Base-by-base conservation (phyloP, 163 green algal species). In the Chlorella variabilis region DNA sequence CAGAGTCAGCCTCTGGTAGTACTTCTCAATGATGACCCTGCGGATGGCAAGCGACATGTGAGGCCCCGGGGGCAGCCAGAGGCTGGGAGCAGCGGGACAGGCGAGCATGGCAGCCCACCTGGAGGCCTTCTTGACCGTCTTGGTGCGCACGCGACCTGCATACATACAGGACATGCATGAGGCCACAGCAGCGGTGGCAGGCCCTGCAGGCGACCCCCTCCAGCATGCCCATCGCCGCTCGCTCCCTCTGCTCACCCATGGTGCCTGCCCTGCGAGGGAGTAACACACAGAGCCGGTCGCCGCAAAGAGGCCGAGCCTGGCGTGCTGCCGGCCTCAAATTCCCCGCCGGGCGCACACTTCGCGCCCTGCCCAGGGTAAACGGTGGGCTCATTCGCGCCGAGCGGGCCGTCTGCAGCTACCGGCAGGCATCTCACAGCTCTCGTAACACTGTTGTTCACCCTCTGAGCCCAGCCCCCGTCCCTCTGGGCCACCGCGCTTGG, bases 21-120 rank as follows among this genome's bases (percentile, higher is more conserved):
- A 99, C 94, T 99, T 99, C 94, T 99, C 97, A 81, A 99, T 98
- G 83, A 99, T 98, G 58, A 97, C 89, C 42, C 97, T 92, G 81
- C 93, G 96, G 38, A 71, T 41, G 48, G 48, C 33, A 38, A 54
- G 33, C 45, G 54, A n/a, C 7, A 21, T 29, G 56, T 56, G 33
- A 49, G 33, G 31, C 31, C n/a, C 9, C 27, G 70, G 70, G 38
- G 39, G 4, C 39, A 36, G 39, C 66, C 61, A 42, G 27, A 11
- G 45, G 54, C 20, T 39, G 38, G 5, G 3, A 58, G 38, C 65
- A 41, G 65, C 36, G 2, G 21, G 9, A 56, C 13, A 21, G 65
- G 38, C 36, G 20, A 3, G 20, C 20, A 31, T 23, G 17, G 27
- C 21, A 21, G 45, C 63, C 33, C 42, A 59, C 71, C 74, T 41